Evolutionary conservation across 371 early-diverging fungal species (phyloP), one percentile per base, ranked within the genome.

Genomic region (Mortierella polycephala): DNA sequence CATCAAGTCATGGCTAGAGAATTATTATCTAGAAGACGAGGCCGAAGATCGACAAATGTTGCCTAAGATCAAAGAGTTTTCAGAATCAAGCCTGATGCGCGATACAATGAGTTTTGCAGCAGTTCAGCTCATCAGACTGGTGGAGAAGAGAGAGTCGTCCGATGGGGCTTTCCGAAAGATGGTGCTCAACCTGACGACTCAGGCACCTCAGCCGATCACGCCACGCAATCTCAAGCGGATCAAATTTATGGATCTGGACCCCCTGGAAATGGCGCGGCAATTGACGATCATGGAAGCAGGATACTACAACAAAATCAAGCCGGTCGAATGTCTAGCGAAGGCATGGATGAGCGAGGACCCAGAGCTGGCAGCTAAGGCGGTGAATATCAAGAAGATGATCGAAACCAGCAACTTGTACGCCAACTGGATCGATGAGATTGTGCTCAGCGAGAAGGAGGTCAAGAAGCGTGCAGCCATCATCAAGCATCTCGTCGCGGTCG

Each of bases 231-330:
- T 92, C 63, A 87, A 86, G 49, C 85, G 85, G 40, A 73, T 95
- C 64, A 90, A 87, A 55, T 85, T 98, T 30, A 68, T 91, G 58
- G 98, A 98, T 57, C 81, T 97, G 14, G 96, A 98, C 79, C 95
- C 99, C 0, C 73, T 95, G 13, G 99, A 99, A 81, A 58, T 98
- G 30, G 98, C 98, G 2, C 88, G 99, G 13, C 99, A 99, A 81
- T 74, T 99, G 61, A 97, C 96, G 2, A 83, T 98, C 57, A 90
- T 96, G 68, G 96, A 97, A 71, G 92, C 90, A 21, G 87, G 87
- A 37, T 67, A 93, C 14, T 98, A 94, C 75, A 90, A 88, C 81
- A 88, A 88, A 59, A 94, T 98, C 67, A 88, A 90, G 47, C 94
- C 96, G 9, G 85, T 90, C 59, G 98, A 98, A 84, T 93, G 95